phyloP scores from a whole-genome alignment of 228 moss, liverwort and hornwort genomes.

The Sphagnum magellanicum region DNA sequence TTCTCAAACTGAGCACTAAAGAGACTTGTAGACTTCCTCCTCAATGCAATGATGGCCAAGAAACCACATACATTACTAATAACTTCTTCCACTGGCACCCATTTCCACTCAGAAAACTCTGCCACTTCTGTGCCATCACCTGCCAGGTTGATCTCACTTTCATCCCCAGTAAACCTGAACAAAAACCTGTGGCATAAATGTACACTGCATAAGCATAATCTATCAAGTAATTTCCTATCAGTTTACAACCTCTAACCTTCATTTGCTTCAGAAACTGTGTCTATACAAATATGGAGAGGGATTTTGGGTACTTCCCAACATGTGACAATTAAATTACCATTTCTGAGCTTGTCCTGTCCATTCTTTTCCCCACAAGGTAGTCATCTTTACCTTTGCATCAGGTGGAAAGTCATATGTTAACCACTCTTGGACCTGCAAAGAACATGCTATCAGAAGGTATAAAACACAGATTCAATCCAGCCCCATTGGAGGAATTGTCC shows the following conservation, averaged over 20 bases:
- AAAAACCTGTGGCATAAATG: slow-evolving; percentile 46
- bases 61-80: slow-evolving; percentile 29
- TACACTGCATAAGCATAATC: not conserved
- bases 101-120: slow-evolving; percentile 80
- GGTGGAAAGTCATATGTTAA: slow-evolving; percentile 78
- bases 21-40: not conserved
- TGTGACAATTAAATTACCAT: slow-evolving; percentile 34
- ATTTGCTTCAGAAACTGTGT: not conserved
- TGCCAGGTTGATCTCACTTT: slow-evolving; percentile 57
- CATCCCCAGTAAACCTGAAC: slow-evolving; percentile 62
- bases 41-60: not conserved
- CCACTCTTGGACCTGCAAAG: slow-evolving; percentile 66
- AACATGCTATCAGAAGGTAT: not conserved
- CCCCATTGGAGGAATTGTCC: too few species aligned
- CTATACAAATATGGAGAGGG: not conserved
- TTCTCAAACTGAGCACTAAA: not conserved
- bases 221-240: not conserved
- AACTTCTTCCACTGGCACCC: slow-evolving; percentile 59
- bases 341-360: slow-evolving; percentile 92
- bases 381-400: slow-evolving; percentile 60
- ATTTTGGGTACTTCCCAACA: not conserved
- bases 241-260: not conserved
- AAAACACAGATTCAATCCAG: not conserved
- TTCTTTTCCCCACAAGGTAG: slow-evolving; percentile 52
- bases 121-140: slow-evolving; percentile 62